A percentile compares a stretch with the other conserved stretches of the same genome.
Evolutionary conservation across 1,284 basidiomycete genomes (phyloP).

Genomic region (Trametes polyzona): DNA sequence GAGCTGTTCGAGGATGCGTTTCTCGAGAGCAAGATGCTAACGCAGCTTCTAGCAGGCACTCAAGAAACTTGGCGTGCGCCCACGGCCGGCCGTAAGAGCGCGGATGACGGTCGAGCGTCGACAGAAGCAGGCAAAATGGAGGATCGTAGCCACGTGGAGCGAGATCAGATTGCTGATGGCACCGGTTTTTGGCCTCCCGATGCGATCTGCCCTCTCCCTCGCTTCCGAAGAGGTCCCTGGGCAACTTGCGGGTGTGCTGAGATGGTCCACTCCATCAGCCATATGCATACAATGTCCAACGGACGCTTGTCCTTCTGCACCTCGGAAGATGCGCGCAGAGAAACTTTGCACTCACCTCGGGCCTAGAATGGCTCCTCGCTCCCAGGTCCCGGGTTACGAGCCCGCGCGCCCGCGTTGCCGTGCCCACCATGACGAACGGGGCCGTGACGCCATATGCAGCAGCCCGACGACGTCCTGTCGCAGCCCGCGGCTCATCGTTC

Average conservation of each 20-base stretch:
- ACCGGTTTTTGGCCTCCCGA: no score
- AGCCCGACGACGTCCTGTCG: not conserved
- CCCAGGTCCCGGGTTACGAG: no score
- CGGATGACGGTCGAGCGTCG: not conserved
- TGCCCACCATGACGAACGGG: slow-evolving; percentile 10
- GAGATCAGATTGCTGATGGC: slow-evolving; percentile 1
- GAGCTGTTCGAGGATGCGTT: no score
- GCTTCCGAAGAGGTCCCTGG: not conserved
- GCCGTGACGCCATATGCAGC: not conserved
- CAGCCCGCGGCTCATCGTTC: slow-evolving; percentile 4
- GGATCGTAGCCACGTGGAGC: slow-evolving; percentile 3
- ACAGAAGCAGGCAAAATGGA: no score
- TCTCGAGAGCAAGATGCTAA: not conserved
- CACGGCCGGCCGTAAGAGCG: not conserved
- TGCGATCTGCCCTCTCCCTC: not conserved
- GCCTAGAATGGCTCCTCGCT: no score
- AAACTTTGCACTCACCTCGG: no score
- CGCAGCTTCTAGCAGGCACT: not conserved
- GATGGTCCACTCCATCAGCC: no score
- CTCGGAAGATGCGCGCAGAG: no score
- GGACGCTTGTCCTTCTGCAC: no score
- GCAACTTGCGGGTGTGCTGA: not conserved
- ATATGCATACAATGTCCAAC: no score
- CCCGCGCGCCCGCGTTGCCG: not conserved
- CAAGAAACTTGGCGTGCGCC: not conserved